Evolutionary conservation across 306 rosid genomes (phyloP), one percentile per base, ranked within the genome.

Genomic region (Luffa aegyptiaca): DNA sequence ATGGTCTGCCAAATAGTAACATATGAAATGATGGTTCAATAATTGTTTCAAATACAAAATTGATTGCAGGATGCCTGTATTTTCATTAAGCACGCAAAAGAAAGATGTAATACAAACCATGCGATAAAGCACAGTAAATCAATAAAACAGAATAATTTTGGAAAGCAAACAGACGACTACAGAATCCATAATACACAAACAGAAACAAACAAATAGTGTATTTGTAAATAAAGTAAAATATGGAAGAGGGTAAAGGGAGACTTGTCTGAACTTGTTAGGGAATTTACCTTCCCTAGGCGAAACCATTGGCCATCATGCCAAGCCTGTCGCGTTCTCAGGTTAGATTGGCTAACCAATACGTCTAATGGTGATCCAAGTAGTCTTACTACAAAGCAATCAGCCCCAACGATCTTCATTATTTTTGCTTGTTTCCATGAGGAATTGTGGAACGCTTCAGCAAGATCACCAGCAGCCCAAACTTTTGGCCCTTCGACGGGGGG

Each of bases 401-500:
- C 83, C 18, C 85, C 85, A 17, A 83, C n/a, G 81, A 81, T 78
- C 78, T 79, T 82, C 70, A 77, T 61, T 72, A 91, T 82, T 65
- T 52, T 81, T 10, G 93, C 96, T 39, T 82, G 84, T 84, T 86
- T 90, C 99, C 99, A 95, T 21, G 87, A 90, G 75, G 84, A 88
- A 64, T 1, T 81, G 83, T 84, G 83, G 48, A 86, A 90, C 42
- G 88, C 92, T 87, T 95, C 99, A 56, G 82, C 88, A 65, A 87
- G 59, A 86, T 95, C 92, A 76, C 89, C 88, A 55, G 78, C 86
- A 20, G 44, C 77, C 96, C 92, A 93, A 77, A 70, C 55, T 52
- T 84, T 81, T 31, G 55, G 11, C 65, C 80, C 83, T 80, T 37
- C 37, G 37, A 76, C 79, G 7, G 52, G 82, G 39, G 93, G 96